Evolutionary conservation across 345 rosid species (phyloP), one percentile per base, ranked within the genome.

Genomic region (Linum tenue): DNA sequence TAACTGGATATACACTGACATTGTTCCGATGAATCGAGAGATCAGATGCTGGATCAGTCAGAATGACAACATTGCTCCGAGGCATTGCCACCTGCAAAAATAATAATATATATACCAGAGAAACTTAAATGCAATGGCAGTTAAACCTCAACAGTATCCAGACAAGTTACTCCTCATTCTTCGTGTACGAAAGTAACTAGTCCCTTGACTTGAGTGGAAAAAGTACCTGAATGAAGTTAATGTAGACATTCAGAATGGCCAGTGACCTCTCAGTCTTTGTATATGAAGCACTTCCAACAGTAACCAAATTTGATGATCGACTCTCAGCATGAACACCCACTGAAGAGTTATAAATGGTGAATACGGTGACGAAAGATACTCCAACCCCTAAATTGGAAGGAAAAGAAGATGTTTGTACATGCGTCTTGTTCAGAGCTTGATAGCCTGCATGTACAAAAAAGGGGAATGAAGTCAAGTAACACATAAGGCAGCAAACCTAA

Each of bases 31-130:
- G 75, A 62, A 90, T 37, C 6, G 86, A 75, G 61, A 94, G 81
- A 68, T 82, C 82, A 60, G 99, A 94, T 60, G 83, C 80, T 62
- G 95, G 95, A 88, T 94, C 96, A 36, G 97, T 83, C 43, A 90
- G 83, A 76, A 94, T 79, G 62, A 88, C 72, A 50, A 88, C 80
- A 41, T 81, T 77, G 72, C 96, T 88, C 70, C 58, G 70, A 5
- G 95, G 92, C 99, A 90, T 90, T 64, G 76, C 74, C 85, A 82
- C 84, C 97, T 88, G 84, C 64, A 75, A 56, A 65, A 5, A 16
- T n/a, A 67, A 40, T 59, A 39, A 8, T 7, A 31, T 62, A 39
- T 56, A 17, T 48, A 39, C 14, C n/a, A 55, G 41, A 3, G 31
- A 8, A 41, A 41, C 44, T 41, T 41, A 41, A 41, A 4, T 8